phyloP scores from a whole-genome alignment of 169 alveolate species.

The Eimeria brunetti region DNA sequence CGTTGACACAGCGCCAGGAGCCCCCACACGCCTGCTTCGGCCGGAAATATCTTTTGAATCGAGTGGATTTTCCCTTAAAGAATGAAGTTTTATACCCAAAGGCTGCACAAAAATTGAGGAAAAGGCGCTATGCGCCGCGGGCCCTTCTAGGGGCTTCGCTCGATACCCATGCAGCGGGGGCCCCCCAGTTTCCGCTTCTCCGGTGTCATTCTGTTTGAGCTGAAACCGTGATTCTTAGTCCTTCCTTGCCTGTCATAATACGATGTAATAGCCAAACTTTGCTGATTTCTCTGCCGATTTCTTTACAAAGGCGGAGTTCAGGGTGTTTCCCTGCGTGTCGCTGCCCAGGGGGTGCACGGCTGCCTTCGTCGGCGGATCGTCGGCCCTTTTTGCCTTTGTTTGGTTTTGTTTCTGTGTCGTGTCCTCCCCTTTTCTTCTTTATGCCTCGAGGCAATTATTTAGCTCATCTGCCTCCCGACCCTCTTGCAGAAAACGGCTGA shows the following conservation, averaged over 20 bases:
- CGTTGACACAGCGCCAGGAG: background rate
- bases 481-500: background rate
- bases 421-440: background rate
- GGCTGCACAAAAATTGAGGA: background rate
- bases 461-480: no score
- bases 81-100: background rate
- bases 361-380: conserved; percentile 48
- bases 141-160: conserved; percentile 28
- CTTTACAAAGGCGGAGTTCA: background rate
- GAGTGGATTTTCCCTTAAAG: background rate
- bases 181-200: background rate
- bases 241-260: background rate
- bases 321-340: background rate
- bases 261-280: background rate
- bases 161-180: conserved; percentile 15
- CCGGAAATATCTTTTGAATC: background rate
- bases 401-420: background rate
- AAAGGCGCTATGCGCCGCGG: background rate
- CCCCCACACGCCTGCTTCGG: background rate
- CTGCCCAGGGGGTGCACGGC: conserved; percentile 37
- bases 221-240: background rate
- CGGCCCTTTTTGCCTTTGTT: background rate
- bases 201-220: background rate
- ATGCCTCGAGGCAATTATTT: background rate
- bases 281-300: background rate